Percentiles rank a stretch among this genome's conserved stretches.
Evolutionary conservation across 805 yeast species (phyloP).

Genomic region (Candida morakotiae): DNA sequence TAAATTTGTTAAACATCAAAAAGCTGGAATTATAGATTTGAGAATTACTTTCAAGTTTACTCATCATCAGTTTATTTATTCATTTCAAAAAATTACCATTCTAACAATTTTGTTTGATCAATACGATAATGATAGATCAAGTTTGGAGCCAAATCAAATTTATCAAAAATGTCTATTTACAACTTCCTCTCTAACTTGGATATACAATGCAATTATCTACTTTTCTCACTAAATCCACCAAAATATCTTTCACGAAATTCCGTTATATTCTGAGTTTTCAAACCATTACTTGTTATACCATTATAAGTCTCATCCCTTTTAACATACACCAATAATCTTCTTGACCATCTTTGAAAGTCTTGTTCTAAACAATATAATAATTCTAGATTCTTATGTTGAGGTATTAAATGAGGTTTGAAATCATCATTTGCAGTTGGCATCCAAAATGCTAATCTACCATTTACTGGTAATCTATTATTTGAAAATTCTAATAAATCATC

Average conservation of each 20-base stretch:
- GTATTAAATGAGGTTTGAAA: slow-evolving; percentile 62
- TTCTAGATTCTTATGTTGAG: slow-evolving; percentile 72
- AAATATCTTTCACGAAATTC: slow-evolving; percentile 76
- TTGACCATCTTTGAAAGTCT: slow-evolving; percentile 89
- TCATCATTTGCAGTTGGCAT: slow-evolving; percentile 96
- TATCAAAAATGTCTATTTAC: too few species aligned
- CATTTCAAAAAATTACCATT: too few species aligned
- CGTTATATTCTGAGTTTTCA: slow-evolving; percentile 45
- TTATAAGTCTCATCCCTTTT: slow-evolving; percentile 50
- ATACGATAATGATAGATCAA: too few species aligned
- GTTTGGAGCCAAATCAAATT: too few species aligned
- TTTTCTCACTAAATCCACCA: slow-evolving; percentile 50
- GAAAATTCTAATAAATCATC: slow-evolving; percentile 77
- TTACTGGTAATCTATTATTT: slow-evolving; percentile 61
- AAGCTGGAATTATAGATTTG: too few species aligned
- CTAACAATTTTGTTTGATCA: too few species aligned
- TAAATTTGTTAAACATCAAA: too few species aligned
- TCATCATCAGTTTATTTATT: too few species aligned
- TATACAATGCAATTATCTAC: too few species aligned
- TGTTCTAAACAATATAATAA: slow-evolving; percentile 76
- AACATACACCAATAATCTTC: slow-evolving; percentile 78
- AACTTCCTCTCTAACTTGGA: too few species aligned
- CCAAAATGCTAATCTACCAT: slow-evolving; percentile 91
- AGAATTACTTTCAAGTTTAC: too few species aligned
- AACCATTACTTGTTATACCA: slow-evolving; percentile 44